A percentile compares a stretch with the other conserved stretches of the same genome.
phyloP scores from a whole-genome alignment of 495 filamentous ascomycete species.

The Amphirosellinia nigrospora region DNA sequence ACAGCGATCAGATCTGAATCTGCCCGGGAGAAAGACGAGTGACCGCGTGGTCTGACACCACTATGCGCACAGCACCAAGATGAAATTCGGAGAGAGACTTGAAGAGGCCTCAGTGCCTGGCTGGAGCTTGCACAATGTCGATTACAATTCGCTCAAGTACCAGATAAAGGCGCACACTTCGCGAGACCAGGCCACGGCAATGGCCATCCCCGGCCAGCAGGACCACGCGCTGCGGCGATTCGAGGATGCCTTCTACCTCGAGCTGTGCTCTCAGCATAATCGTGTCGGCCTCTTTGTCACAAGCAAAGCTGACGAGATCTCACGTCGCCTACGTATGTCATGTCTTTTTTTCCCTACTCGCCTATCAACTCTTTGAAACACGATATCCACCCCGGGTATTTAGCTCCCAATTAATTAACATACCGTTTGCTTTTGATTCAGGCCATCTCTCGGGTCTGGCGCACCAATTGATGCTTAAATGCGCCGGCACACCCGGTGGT shows the following conservation, averaged over 20 bases:
- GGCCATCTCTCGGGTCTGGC: constrained; percentile 60
- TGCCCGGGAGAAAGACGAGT: not conserved
- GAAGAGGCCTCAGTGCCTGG: constrained; percentile 62
- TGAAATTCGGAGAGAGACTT: constrained; percentile 75
- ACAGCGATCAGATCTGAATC: not conserved
- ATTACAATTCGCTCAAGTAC: constrained; percentile 78
- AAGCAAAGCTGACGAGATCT: constrained; percentile 74
- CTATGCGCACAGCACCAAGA: constrained; percentile 38
- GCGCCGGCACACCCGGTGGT: constrained; percentile 40
- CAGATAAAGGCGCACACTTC: constrained; percentile 74
- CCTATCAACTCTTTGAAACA: not conserved
- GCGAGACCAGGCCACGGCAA: constrained; percentile 62
- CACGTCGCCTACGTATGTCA: constrained; percentile 62
- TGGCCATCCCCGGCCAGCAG: constrained; percentile 68
- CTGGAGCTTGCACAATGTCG: constrained; percentile 68
- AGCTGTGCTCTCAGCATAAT: constrained; percentile 68
- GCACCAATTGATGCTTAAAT: constrained; percentile 52
- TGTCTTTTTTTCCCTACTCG: not conserved
- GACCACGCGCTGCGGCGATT: constrained; percentile 60
- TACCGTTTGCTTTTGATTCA: constrained; percentile 30
- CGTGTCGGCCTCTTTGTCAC: constrained; percentile 72
- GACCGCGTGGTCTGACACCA: constrained; percentile 4
- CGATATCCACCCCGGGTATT: not conserved
- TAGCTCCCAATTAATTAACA: constrained; percentile 3
- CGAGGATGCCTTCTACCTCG: constrained; percentile 65